These are phyloP conservation scores for Coemansia reversa DNA, from an alignment of 192 early-diverging fungal genomes.

Conservation along the genomic window DNA sequence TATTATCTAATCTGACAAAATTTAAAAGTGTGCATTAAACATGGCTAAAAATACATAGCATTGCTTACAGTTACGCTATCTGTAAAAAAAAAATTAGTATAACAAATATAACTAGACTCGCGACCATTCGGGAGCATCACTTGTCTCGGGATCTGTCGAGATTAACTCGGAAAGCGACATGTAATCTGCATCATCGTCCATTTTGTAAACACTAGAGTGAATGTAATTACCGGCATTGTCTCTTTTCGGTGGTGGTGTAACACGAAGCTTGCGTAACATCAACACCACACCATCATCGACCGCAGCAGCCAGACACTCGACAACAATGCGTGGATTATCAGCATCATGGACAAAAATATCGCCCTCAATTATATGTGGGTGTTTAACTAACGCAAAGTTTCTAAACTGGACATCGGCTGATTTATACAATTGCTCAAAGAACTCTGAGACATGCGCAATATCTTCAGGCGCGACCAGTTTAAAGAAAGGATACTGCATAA, in stretches of 20 bases:
- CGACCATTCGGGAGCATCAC: slow-evolving; percentile 27
- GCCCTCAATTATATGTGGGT: slow-evolving; percentile 37
- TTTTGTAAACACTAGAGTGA: slow-evolving; percentile 4
- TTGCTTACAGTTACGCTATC: too few species aligned
- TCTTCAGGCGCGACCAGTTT: slow-evolving; percentile 46
- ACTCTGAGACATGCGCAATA: slow-evolving; percentile 18
- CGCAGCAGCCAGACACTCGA: slow-evolving; percentile 36
- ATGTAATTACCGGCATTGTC: slow-evolving; percentile 19
- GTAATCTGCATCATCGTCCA: slow-evolving; percentile 16
- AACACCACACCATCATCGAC: slow-evolving; percentile 38
- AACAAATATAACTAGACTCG: too few species aligned
- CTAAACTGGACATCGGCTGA: slow-evolving; percentile 37
- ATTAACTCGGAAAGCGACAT: slow-evolving; percentile 39
- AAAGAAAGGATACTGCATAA: slow-evolving; percentile 31
- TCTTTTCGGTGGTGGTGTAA: slow-evolving; percentile 15
- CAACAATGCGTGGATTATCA: slow-evolving; percentile 24
- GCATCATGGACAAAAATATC: slow-evolving; percentile 23
- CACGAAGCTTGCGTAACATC: slow-evolving; percentile 24
- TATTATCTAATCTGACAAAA: too few species aligned
- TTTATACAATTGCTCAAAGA: slow-evolving; percentile 23
- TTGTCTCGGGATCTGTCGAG: slow-evolving; percentile 37
- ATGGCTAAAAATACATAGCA: too few species aligned
- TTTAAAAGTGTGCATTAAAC: slow-evolving; percentile 7
- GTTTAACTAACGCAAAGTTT: slow-evolving; percentile 27
- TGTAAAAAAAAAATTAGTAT: too few species aligned